Evolutionary conservation across 106 monocot species (phyloP), one percentile per base, ranked within the genome.

Genomic region (Acanthochlamys bracteata): DNA sequence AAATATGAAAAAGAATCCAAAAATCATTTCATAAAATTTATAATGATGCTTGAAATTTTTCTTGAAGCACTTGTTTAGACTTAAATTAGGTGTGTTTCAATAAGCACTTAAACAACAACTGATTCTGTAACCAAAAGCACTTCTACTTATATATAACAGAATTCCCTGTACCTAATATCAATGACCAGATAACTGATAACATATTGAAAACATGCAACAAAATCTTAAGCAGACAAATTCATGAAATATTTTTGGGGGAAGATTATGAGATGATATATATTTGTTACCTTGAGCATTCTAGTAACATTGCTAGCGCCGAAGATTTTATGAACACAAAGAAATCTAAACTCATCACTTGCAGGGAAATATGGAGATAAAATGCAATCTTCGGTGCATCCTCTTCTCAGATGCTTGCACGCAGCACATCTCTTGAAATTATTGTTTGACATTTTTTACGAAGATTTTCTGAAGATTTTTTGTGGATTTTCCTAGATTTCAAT

Each of bases 381-480:
- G 49, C 49, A 49, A 17, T 49, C 49, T 49, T 17, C 49, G 17
- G 15, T 9, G 49, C 49, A 49, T 49, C 49, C 17, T 17, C 49
- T 49, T 17, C 49, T 49, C 49, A 49, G 49, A 49, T 49, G 49
- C 49, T 49, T 49, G 49, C 49, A 49, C 9, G 49, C 49, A 49
- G 49, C 49, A 53, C 49, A 43, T 43, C 40, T 59, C 59, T 17
- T 49, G 49, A 17, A 49, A 49, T 49, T 17, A 49, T 49, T 49
- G 2, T 17, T 49, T 9, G 9, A 49, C 49, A 49, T 49, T 49
- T 12, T 49, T 49, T 2, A 1, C 17, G 12, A 2, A 14, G 49
- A 49, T 49, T 49, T 49, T 49, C 4, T 10, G 12, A 49, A 49
- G 12, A 49, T 49, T 49, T 49, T 45, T 45, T 7, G 43, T 45